Evolutionary conservation across 306 rosid genomes (phyloP).

Genomic region (Cotoneaster glaucophyllus): DNA sequence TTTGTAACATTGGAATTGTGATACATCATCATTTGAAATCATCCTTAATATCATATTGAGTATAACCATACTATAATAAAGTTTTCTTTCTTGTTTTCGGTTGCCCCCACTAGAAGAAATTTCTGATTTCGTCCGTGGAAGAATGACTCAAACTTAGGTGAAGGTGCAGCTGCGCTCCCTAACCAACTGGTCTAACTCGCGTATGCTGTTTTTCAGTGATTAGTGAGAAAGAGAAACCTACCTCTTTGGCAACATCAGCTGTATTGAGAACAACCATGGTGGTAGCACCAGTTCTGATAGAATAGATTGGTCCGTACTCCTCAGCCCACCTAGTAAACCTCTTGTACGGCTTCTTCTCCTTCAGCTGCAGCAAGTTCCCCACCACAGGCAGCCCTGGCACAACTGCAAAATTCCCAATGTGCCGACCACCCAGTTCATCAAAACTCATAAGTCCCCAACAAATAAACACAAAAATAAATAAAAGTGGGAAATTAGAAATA

Average conservation of each 20-base stretch:
- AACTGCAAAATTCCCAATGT: slow-evolving; percentile 35
- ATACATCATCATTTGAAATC: too few species aligned
- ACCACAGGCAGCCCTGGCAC: slow-evolving; percentile 76
- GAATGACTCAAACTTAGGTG: too few species aligned
- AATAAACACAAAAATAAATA: neutral
- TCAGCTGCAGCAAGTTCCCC: slow-evolving; percentile 84
- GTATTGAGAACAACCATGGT: slow-evolving; percentile 75
- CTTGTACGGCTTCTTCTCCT: slow-evolving; percentile 91
- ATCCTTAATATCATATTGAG: too few species aligned
- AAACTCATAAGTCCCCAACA: neutral
- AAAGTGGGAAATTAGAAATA: neutral
- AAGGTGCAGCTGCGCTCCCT: too few species aligned
- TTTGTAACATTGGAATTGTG: too few species aligned
- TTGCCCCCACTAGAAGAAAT: too few species aligned
- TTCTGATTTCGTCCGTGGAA: too few species aligned
- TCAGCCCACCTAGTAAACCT: slow-evolving; percentile 70
- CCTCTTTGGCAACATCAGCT: slow-evolving; percentile 70
- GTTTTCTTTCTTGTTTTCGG: too few species aligned
- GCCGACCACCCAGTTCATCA: neutral
- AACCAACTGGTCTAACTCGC: too few species aligned
- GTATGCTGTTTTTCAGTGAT: too few species aligned
- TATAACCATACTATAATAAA: too few species aligned
- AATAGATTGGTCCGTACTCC: slow-evolving; percentile 64
- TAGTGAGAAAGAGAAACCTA: neutral
- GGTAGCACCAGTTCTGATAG: slow-evolving; percentile 79